Conservation (phyloP, 2,329 filamentous ascomycete species). For the Fusarium agapanthi region DNA sequence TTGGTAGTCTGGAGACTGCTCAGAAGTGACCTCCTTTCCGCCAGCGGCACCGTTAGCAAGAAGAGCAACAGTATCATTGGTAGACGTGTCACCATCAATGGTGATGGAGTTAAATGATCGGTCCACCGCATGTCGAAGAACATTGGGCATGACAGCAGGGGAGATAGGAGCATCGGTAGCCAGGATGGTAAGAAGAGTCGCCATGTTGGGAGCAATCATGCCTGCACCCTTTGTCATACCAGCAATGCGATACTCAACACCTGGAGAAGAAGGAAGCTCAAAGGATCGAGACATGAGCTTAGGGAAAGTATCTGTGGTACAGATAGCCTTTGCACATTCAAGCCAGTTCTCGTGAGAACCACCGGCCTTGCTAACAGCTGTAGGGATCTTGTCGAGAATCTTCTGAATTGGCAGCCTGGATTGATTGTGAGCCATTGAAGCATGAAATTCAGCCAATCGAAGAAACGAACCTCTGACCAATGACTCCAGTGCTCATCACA, state of each 20-base stretch:
- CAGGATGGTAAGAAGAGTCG: constrained; percentile 89
- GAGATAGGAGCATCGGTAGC: constrained; percentile 89
- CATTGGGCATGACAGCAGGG: constrained; percentile 69
- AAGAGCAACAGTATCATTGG: constrained; percentile 94
- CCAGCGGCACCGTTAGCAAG: constrained; percentile 95
- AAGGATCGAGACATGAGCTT: constrained; percentile 91
- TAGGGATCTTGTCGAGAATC: constrained; percentile 84
- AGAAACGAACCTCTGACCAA: constrained; percentile 78
- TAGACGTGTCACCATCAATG: constrained; percentile 96
- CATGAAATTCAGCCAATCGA: constrained; percentile 1
- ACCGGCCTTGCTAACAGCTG: constrained; percentile 75
- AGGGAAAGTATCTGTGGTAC: constrained; percentile 98
- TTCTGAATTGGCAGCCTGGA: constrained; percentile 85
- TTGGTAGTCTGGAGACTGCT: constrained; percentile 68
- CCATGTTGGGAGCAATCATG: constrained; percentile 99
- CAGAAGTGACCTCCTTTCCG: constrained; percentile 67
- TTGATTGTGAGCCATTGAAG: constrained; percentile 12
- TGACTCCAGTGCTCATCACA: constrained; percentile 98
- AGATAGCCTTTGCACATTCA: constrained; percentile 86
- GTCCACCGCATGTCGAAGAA: constrained; percentile 79
- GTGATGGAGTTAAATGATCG: constrained; percentile 96
- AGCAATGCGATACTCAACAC: constrained; percentile 81
- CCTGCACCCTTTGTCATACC: constrained; percentile 98
- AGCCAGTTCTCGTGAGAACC: constrained; percentile 87
- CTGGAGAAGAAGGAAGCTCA: constrained; percentile 80